Conservation (phyloP, 306 rosid genomes). For the Ormosia emarginata region DNA sequence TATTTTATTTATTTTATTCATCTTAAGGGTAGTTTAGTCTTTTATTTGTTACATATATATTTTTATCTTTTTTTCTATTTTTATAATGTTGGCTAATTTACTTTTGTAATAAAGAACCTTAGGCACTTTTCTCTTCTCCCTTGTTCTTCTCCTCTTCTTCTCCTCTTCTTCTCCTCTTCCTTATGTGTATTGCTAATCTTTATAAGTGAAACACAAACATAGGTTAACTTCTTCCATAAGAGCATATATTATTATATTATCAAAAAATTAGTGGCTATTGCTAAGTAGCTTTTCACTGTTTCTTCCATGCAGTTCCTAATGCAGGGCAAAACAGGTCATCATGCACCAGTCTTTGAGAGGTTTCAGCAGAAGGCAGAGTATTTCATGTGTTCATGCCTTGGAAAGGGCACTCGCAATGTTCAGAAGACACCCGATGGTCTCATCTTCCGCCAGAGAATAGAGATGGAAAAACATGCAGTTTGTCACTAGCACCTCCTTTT, state of each 20-base stretch:
- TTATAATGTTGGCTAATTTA: no score
- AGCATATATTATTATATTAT: neutral
- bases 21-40: no score
- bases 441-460: conserved; percentile 71
- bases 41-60: no score
- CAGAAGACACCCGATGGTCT: conserved; percentile 95
- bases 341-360: conserved; percentile 61
- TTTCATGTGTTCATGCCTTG: conserved; percentile 81
- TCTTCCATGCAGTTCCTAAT: conserved; percentile 55
- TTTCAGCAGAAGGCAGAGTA: conserved; percentile 71
- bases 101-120: no score
- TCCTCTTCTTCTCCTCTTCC: no score
- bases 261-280: neutral
- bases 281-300: neutral
- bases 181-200: no score
- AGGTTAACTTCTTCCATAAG: neutral
- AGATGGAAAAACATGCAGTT: conserved; percentile 97
- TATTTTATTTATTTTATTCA: no score
- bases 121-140: no score
- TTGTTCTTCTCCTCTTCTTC: no score
- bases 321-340: conserved; percentile 81
- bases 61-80: no score
- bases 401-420: conserved; percentile 61
- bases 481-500: conserved; percentile 79
- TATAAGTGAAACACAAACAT: neutral